Conservation (phyloP, 768 basidiomycete species). For the Mrakia blollopis region DNA sequence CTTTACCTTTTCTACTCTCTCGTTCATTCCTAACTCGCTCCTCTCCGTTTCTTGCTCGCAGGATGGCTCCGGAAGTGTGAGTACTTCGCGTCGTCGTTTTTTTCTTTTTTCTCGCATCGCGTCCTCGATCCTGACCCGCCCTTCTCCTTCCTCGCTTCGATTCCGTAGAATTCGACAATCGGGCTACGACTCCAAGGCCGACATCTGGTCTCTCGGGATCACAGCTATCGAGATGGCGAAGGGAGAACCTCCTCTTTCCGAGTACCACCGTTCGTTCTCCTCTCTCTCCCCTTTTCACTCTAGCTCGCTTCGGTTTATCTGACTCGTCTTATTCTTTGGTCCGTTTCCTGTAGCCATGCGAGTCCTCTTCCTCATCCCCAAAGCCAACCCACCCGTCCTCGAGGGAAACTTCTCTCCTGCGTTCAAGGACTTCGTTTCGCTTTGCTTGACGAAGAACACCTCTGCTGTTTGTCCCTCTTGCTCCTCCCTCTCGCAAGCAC, state of each 20-base stretch:
- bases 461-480: not conserved
- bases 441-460: constrained; percentile 83
- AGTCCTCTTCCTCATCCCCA: constrained; percentile 94
- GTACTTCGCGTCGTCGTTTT: constrained; percentile 1
- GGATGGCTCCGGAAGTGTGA: constrained; percentile 77
- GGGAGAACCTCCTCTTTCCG: constrained; percentile 91
- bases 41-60: not conserved
- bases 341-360: constrained; percentile 57
- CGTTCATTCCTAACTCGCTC: too few species aligned
- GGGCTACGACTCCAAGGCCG: constrained; percentile 91
- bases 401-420: constrained; percentile 77
- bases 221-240: constrained; percentile 98
- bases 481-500: not conserved
- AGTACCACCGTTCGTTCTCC: constrained; percentile 68
- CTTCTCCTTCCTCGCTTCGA: not conserved
- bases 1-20: not conserved
- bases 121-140: not conserved
- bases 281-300: not conserved
- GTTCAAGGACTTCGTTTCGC: constrained; percentile 88
- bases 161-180: constrained; percentile 70
- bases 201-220: constrained; percentile 97
- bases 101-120: not conserved
- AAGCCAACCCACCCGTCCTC: constrained; percentile 84
- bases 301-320: not conserved
- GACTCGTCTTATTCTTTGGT: not conserved